Base-by-base conservation (phyloP, 192 early-diverging fungal genomes). In the Rhizophagus prolifer region DNA sequence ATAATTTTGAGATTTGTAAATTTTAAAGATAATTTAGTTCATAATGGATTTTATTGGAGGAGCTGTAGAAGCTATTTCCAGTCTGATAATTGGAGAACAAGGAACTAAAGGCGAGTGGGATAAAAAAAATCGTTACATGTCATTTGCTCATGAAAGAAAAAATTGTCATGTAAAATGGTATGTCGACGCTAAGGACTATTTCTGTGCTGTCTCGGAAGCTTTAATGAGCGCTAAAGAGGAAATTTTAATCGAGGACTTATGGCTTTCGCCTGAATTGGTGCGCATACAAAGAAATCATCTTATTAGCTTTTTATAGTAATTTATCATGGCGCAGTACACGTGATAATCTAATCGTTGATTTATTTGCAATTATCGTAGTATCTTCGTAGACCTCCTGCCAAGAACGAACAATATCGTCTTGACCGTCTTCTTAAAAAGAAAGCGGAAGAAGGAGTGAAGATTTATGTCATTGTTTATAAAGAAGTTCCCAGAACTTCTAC, bases 381-480 rank as follows among this genome's bases (percentile, higher is more conserved):
- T 75, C 81, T 96, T 59, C 89, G 90, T 7, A 86, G 94, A 34
- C 93, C 94, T 44, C 88, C 91, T 25, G 84, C 84, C 46, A 86
- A 91, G 58, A 91, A 94, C 66, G 86, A 93, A 65, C 86, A 94
- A 66, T 95, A 88, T 76, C 86, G 95, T 19, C 74, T 97, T 10
- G 95, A 97, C 78, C 85, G 90, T 28, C 76, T 95, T 41, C 85
- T 97, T 10, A 84, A 94, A 80, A 79, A 70, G 81, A 95, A 95
- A 81, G 95, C 95, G 28, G 88, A 91, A 79, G 88, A 95, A 79
- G 94, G 94, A 31, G 91, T 97, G 31, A 90, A 91, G 80, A 94
- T 97, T 76, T 95, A 94, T 78, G 88, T 97, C 54, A 87, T 94
- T 0, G 86, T 97, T 19, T 97, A 95, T 85, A 94, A 97, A 85